phyloP scores from a whole-genome alignment of 2,329 filamentous ascomycete genomes.

The Venturiaceae sp. region DNA sequence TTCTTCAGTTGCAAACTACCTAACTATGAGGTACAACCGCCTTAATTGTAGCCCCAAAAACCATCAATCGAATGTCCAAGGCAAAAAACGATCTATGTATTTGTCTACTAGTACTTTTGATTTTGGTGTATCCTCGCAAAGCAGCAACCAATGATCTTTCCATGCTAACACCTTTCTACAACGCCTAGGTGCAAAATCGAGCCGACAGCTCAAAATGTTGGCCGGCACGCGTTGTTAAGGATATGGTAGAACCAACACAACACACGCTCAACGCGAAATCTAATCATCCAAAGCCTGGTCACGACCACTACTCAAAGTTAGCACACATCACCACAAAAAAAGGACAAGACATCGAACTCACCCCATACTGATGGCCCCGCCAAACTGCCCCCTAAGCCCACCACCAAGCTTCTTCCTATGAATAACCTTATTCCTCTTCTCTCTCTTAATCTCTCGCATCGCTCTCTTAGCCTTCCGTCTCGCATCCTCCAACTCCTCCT shows the following conservation, averaged over 20 bases:
- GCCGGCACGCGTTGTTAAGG: too few relatives aligned
- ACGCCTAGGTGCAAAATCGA: not conserved
- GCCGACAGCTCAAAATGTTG: too few relatives aligned
- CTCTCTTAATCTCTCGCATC: constrained; percentile 5
- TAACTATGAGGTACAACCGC: too few relatives aligned
- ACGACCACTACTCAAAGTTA: not conserved
- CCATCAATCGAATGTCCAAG: too few relatives aligned
- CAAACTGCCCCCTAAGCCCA: constrained; percentile 5
- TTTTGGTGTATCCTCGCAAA: not conserved
- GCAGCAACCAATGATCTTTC: not conserved
- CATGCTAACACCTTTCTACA: not conserved
- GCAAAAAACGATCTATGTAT: too few relatives aligned
- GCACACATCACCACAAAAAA: not conserved
- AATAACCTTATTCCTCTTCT: constrained; percentile 3
- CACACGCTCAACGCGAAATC: not conserved
- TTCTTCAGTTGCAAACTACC: too few relatives aligned
- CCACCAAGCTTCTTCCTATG: constrained; percentile 1
- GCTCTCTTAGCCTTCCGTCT: constrained; percentile 2
- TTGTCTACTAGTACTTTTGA: too few relatives aligned
- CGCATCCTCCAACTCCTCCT: constrained; percentile 5
- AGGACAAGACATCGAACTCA: not conserved
- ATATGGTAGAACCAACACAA: too few relatives aligned
- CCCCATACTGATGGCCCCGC: constrained; percentile 1
- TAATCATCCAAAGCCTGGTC: not conserved
- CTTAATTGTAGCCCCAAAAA: too few relatives aligned